Base-by-base conservation (phyloP, 345 rosid species). In the Eucalyptus virginea region DNA sequence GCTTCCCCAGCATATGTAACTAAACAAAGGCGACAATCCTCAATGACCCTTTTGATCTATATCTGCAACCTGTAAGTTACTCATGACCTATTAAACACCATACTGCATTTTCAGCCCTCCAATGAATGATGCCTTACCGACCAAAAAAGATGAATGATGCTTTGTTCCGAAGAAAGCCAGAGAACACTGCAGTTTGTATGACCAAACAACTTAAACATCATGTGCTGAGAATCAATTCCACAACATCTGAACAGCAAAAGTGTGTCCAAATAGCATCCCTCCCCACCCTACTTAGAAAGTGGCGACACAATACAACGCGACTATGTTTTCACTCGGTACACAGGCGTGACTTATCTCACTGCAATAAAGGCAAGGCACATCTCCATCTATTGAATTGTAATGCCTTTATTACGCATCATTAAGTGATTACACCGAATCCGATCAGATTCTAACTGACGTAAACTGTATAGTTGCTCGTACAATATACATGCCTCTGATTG, bases 281-380 rank as follows among this genome's bases (percentile, higher is more conserved):
- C 42, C 80, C 24, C 81, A 69, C 7, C 81, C 26, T 69, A 69
- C 24, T 34, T 9, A 69, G 26, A 9, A 69, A 18, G 81, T 34
- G 81, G 8, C 2, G 21, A 17, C 24, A 9, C 26, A 1, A 69
- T 18, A 17, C 11, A 5, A 1, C 0, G 13, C 81, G 44, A 5
- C 44, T 1, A 17, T 16, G 12, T 34, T 18, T 34, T 69, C 24
- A 9, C 81, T 34, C 14, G 4, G 23, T 8, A 69, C 12, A 11
- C 44, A 5, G 81, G n/a, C n/a, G 69, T 62, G 34, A 28, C 69
- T 62, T 30, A 13, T 62, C 69, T 6, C 69, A 69, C 13, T 34
- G 12, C 42, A 69, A 32, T 3, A 67, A 17, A 67, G 12, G 34
- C 1, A 58, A 58, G 65, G 65, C 65, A 30, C 69, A 6, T 62